phyloP scores from a whole-genome alignment of 306 rosid species.

The Glycine latifolia region DNA sequence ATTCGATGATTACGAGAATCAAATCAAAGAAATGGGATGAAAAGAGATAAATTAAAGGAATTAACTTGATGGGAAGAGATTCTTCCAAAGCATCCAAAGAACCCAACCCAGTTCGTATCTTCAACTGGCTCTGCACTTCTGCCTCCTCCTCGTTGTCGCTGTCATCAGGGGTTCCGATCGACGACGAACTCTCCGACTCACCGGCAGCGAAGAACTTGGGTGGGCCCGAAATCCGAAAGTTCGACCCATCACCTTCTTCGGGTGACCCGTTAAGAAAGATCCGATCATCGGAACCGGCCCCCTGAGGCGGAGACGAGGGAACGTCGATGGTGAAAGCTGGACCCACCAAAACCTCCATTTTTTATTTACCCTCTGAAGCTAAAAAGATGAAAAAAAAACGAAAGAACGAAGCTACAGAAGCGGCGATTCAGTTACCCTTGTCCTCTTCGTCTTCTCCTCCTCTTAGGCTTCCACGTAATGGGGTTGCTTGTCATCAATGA shows the following conservation, averaged over 20 bases:
- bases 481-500: constrained; percentile 71
- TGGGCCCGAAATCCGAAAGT: neutral
- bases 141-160: constrained; percentile 56
- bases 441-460: constrained; percentile 67
- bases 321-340: constrained; percentile 69
- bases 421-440: constrained; percentile 49
- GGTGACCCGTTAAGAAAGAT: constrained; percentile 34
- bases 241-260: no score
- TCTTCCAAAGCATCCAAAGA: constrained; percentile 72
- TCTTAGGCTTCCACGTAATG: constrained; percentile 54
- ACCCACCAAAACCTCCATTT: constrained; percentile 83
- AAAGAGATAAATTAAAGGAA: constrained; percentile 8
- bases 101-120: constrained; percentile 51
- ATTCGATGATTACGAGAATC: neutral
- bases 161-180: constrained; percentile 85
- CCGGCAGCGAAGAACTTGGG: constrained; percentile 48
- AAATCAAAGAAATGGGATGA: no score
- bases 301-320: constrained; percentile 50
- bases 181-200: constrained; percentile 69
- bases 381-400: neutral
- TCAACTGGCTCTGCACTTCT: constrained; percentile 67
- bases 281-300: constrained; percentile 9
- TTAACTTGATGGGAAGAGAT: constrained; percentile 92
- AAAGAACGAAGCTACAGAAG: neutral
- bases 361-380: neutral